phyloP scores from a whole-genome alignment of 768 basidiomycete genomes.

The Kwoniella dejecticola region DNA sequence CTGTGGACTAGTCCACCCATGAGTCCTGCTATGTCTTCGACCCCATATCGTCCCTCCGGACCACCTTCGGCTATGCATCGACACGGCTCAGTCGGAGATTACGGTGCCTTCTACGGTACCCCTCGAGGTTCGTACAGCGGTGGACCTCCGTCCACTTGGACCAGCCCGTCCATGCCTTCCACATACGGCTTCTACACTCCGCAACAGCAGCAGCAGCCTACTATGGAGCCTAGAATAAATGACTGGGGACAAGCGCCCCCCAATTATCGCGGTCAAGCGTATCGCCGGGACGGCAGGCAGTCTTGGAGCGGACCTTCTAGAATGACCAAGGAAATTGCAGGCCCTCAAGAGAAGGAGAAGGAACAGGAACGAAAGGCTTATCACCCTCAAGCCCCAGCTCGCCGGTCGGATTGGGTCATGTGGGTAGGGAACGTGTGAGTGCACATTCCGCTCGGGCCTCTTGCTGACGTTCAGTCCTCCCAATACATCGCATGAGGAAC shows the following conservation, averaged over 20 bases:
- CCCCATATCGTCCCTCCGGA: neutral
- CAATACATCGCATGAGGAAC: slow-evolving; percentile 78
- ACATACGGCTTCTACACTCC: slow-evolving; percentile 13
- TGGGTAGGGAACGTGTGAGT: slow-evolving; percentile 85
- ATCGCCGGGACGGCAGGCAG: slow-evolving; percentile 15
- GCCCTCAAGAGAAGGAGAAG: slow-evolving; percentile 12
- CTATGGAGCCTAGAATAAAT: neutral
- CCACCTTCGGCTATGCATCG: slow-evolving; percentile 4
- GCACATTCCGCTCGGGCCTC: neutral
- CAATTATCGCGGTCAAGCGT: neutral
- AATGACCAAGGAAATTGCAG: neutral
- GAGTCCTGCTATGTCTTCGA: slow-evolving; percentile 18
- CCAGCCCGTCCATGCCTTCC: slow-evolving; percentile 15
- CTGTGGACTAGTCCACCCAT: slow-evolving; percentile 28
- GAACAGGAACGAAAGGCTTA: slow-evolving; percentile 48
- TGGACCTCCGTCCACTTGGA: slow-evolving; percentile 17
- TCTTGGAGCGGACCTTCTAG: slow-evolving; percentile 35
- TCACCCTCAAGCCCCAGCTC: slow-evolving; percentile 57
- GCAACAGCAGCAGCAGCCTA: slow-evolving; percentile 7
- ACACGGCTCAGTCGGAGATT: slow-evolving; percentile 16
- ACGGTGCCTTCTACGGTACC: neutral
- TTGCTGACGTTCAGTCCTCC: slow-evolving; percentile 51
- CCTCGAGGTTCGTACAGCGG: slow-evolving; percentile 6
- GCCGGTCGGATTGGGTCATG: slow-evolving; percentile 90
- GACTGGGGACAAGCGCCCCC: neutral